These are phyloP conservation scores for Sugiyamaella lignohabitans DNA, from an alignment of 805 yeast genomes.

Conservation along the genomic window DNA sequence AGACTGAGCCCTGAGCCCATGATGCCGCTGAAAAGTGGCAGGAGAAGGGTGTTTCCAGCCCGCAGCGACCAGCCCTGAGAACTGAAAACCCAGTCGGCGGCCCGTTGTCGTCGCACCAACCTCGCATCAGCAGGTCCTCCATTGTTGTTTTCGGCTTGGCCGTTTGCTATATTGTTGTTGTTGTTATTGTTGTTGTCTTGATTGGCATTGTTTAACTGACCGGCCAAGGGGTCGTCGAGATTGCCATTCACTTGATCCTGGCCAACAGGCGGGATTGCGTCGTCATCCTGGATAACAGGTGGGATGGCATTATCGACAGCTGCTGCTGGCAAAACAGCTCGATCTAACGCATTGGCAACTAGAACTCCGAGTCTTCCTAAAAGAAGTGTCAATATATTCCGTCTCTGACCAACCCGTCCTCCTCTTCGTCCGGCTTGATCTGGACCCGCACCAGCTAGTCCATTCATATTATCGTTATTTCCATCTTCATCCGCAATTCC, in stretches of 20 bases:
- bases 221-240: no score
- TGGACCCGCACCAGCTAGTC: background rate
- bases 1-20: slow-evolving; percentile 15
- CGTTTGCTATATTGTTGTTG: background rate
- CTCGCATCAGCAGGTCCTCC: slow-evolving; percentile 7
- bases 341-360: slow-evolving; percentile 1
- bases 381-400: background rate
- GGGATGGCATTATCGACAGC: background rate
- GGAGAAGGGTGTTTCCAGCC: slow-evolving; percentile 18
- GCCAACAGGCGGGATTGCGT: background rate
- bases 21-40: slow-evolving; percentile 18
- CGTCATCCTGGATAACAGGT: background rate
- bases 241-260: background rate
- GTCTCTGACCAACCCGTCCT: background rate
- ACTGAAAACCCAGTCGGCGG: slow-evolving; percentile 20
- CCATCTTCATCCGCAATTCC: background rate
- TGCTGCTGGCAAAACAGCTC: slow-evolving; percentile 2
- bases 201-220: background rate
- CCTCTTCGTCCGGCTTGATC: background rate
- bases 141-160: background rate
- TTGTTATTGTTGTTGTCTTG: background rate
- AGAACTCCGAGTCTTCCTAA: background rate
- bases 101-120: slow-evolving; percentile 5
- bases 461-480: background rate
- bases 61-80: slow-evolving; percentile 10